A percentile compares a stretch with the other conserved stretches of the same genome.
Conservation (phyloP, 257 asterid species). For the Solanum pennellii region DNA sequence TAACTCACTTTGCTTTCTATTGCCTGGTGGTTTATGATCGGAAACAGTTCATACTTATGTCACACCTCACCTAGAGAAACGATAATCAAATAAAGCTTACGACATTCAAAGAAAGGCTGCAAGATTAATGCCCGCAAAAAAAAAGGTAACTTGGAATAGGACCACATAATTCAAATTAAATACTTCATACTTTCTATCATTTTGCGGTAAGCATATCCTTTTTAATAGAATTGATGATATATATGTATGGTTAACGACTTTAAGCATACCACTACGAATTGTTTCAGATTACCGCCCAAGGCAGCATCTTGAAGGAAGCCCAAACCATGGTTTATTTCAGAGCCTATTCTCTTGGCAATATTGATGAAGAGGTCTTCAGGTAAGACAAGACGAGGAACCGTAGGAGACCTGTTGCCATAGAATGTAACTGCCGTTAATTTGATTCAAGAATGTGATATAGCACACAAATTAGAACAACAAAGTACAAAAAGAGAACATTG, state of each 20-base stretch:
- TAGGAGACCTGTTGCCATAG: constrained; percentile 34
- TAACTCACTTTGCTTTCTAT: not conserved
- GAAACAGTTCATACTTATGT: not conserved
- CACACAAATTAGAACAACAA: not conserved
- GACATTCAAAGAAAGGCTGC: not conserved
- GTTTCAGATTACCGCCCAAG: constrained; percentile 53
- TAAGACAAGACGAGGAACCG: constrained; percentile 47
- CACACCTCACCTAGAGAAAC: not conserved
- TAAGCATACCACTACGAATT: constrained; percentile 41
- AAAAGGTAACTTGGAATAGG: not conserved
- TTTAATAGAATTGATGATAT: not conserved
- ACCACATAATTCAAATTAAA: not conserved
- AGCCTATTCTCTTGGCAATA: constrained; percentile 37
- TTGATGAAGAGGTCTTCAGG: constrained; percentile 48
- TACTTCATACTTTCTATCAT: not conserved
- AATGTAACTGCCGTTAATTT: not conserved
- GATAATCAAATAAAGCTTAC: not conserved
- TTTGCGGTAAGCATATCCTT: not conserved
- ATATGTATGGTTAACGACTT: not conserved
- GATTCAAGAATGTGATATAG: not conserved
- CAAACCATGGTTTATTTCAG: constrained; percentile 45
- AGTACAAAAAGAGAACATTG: not conserved
- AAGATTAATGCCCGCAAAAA: not conserved
- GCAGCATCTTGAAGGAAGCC: constrained; percentile 52
- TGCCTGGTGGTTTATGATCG: not conserved